Evolutionary conservation across 257 asterid species (phyloP).

Genomic region (Solanum virginianum): DNA sequence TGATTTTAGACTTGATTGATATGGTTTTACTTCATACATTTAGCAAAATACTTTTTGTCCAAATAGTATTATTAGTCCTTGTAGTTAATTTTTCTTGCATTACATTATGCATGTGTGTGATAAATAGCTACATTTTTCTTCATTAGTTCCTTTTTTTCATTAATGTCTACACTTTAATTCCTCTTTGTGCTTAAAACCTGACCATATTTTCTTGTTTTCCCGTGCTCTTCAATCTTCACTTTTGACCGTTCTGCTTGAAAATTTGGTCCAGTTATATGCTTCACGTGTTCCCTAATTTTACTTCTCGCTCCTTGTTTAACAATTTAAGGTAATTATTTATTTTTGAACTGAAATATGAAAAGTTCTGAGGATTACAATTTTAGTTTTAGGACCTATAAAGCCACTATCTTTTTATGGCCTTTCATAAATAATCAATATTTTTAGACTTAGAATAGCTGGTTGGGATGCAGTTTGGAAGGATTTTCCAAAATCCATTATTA

Average conservation of each 20-base stretch:
- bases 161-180: neutral
- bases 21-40: neutral
- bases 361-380: neutral
- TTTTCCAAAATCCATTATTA: neutral
- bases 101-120: neutral
- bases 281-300: neutral
- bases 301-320: neutral
- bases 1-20: neutral
- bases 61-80: neutral
- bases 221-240: neutral
- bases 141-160: neutral
- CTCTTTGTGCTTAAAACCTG: neutral
- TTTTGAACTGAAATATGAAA: neutral
- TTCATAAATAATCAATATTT: neutral
- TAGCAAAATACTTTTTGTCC: neutral
- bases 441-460: neutral
- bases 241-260: neutral
- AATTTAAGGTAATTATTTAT: neutral
- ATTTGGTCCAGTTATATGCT: neutral
- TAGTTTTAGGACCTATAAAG: neutral
- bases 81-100: neutral
- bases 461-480: neutral
- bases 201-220: neutral
- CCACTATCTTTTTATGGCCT: neutral
- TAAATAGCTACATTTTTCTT: neutral